Base-by-base conservation (phyloP, 305 asterid genomes). In the Ilex paraguariensis region DNA sequence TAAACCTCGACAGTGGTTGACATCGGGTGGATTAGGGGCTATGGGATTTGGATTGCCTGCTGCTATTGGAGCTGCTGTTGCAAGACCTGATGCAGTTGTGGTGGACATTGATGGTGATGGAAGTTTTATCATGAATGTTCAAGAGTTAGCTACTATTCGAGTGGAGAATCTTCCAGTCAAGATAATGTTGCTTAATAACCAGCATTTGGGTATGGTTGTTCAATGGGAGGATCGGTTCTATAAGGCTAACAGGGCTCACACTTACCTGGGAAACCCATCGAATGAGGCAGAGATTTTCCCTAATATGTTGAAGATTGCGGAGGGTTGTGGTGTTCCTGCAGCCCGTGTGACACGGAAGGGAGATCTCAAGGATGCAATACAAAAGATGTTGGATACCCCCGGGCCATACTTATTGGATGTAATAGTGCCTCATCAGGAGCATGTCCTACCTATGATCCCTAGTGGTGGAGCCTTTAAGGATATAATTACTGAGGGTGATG, bases 31-130 rank as follows among this genome's bases (percentile, higher is more conserved):
- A n/a, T 63, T 85, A 39, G 87, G 85, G 12, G 86, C 87, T 1
- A 80, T 85, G 87, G 87, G 85, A 3, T 85, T 85, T 9, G 85
- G 87, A 3, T 74, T 85, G 16, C 89, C 87, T 56, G 85, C 89
- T 39, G 85, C 84, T 2, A 77, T 81, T 13, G 93, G 89, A 28
- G 93, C 85, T 39, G 82, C 82, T 52, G 85, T 82, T 6, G 93
- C 89, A 7, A 75, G 81, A 63, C 89, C 89, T 1, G 85, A 82
- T 73, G 68, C 73, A 0, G 55, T 82, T 5, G 85, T 85, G 51
- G 93, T 85, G 56, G 85, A 85, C 62, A 81, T 82, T 12, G 89
- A 85, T 55, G 93, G 89, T 2, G 89, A 82, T 40, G 89, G 89
- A n/a, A 85, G 92, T 59, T 82, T 85, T 70, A 79, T 76, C 6